These are phyloP conservation scores for Sugiyamaella castrensis DNA, from an alignment of 1,139 yeast species.

Conservation along the genomic window DNA sequence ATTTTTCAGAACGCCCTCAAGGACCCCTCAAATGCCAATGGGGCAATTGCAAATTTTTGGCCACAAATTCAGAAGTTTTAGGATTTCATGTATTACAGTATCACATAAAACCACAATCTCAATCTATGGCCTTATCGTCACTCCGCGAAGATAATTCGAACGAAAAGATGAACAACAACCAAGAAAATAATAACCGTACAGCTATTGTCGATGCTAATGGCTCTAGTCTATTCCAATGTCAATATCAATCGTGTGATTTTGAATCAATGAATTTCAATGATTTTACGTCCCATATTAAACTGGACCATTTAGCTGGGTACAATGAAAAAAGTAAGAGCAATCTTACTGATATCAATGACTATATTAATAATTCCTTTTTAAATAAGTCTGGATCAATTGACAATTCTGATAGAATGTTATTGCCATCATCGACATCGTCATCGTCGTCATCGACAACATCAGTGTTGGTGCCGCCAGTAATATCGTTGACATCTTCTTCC, in stretches of 20 bases:
- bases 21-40: constrained; percentile 33
- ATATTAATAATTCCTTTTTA: too few relatives aligned
- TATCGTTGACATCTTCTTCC: background rate
- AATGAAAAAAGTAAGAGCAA: too few relatives aligned
- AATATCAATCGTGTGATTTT: constrained; percentile 16
- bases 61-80: constrained; percentile 22
- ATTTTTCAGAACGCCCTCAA: constrained; percentile 1
- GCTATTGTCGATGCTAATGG: too few relatives aligned
- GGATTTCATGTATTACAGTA: constrained; percentile 52
- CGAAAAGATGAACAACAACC: constrained; percentile 1
- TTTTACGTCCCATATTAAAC: constrained; percentile 15
- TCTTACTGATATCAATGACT: too few relatives aligned
- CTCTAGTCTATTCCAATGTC: constrained; percentile 16
- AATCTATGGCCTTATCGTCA: background rate
- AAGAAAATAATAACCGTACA: background rate
- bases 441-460: background rate
- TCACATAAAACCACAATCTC: constrained; percentile 42
- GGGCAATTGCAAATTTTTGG: constrained; percentile 32
- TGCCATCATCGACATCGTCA: too few relatives aligned
- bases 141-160: background rate
- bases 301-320: constrained; percentile 16
- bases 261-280: constrained; percentile 15
- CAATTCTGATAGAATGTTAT: too few relatives aligned
- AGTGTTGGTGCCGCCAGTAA: too few relatives aligned
- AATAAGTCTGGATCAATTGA: too few relatives aligned